Evolutionary conservation across 768 basidiomycete species (phyloP).

Genomic region (Lactarius hatsudake): DNA sequence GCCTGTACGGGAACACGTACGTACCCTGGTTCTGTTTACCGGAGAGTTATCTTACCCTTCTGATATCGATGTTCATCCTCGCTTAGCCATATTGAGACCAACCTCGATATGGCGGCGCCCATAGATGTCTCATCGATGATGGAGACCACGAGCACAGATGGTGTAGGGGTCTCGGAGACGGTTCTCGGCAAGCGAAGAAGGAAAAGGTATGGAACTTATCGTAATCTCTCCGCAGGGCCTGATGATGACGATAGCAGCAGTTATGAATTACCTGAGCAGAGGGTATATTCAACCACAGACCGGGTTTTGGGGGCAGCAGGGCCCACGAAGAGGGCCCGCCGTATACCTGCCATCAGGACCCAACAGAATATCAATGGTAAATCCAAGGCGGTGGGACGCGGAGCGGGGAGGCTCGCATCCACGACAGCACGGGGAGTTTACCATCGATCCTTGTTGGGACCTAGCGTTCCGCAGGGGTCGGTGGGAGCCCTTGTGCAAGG

Average conservation of each 20-base stretch:
- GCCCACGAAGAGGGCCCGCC: not conserved
- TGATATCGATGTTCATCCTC: not conserved
- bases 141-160: not conserved
- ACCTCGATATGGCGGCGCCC: not conserved
- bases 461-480: constrained; percentile 4
- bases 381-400: constrained; percentile 5
- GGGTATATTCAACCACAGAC: not conserved
- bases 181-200: not conserved
- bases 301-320: not conserved
- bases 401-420: constrained; percentile 15
- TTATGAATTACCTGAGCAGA: not conserved
- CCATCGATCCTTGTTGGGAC: not conserved
- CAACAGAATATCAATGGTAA: not conserved
- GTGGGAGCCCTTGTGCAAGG: not conserved
- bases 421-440: not conserved
- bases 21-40: not conserved
- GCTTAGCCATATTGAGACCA: not conserved
- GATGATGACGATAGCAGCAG: not conserved
- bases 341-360: not conserved
- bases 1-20: not conserved
- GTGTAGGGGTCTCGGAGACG: too few relatives aligned
- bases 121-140: not conserved
- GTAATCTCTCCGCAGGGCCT: not conserved
- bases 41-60: too few relatives aligned
- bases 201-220: not conserved